Evolutionary conservation across 2,329 filamentous ascomycete genomes (phyloP).

Genomic region (Ophiostoma sp.): DNA sequence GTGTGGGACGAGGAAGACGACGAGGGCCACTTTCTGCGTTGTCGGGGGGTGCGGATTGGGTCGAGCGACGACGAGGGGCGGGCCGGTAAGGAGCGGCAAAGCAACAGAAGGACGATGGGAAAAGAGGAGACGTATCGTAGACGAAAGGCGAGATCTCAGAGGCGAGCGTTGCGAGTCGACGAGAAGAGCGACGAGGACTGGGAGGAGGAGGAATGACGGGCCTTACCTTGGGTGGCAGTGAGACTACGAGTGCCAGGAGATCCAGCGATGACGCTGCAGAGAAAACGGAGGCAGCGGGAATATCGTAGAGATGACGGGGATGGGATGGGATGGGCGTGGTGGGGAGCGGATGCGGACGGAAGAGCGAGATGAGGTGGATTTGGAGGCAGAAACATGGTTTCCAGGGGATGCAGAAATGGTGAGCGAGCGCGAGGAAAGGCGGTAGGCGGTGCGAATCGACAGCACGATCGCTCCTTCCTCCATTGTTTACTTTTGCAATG

Average conservation of each 20-base stretch:
- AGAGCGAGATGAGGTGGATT: neutral
- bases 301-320: neutral
- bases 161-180: neutral
- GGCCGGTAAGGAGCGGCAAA: conserved; percentile 11
- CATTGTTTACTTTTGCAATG: conserved; percentile 20
- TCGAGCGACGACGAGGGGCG: conserved; percentile 6
- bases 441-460: neutral
- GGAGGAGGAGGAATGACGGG: neutral
- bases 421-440: neutral
- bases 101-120: neutral
- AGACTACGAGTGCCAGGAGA: neutral
- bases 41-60: conserved; percentile 8
- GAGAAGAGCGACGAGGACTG: neutral
- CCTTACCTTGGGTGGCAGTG: neutral
- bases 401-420: conserved; percentile 11
- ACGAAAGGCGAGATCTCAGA: neutral
- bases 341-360: neutral
- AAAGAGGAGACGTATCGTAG: neutral
- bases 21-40: conserved; percentile 16
- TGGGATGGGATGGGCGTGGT: neutral
- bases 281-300: neutral
- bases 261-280: neutral
- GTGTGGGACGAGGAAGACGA: conserved; percentile 17
- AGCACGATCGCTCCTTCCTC: conserved; percentile 12
- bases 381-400: neutral